These are phyloP conservation scores for Warburgia ugandensis DNA, from an alignment of 164 flowering plant genomes.

Conservation along the genomic window DNA sequence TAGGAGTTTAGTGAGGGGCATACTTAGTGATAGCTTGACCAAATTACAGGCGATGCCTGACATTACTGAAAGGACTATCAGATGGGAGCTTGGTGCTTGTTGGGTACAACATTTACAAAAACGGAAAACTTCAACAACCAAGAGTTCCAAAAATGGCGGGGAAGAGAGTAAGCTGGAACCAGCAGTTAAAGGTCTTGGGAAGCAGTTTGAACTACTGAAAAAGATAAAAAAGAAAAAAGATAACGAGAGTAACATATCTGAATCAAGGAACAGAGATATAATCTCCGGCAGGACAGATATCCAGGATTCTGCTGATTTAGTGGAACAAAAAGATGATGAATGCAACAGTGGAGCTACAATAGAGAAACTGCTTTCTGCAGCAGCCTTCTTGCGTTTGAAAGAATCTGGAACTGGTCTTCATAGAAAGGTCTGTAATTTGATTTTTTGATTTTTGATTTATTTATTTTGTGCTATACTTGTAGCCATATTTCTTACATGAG, in stretches of 20 bases:
- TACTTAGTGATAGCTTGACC: constrained; percentile 50
- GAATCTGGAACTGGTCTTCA: constrained; percentile 78
- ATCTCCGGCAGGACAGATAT: constrained; percentile 3
- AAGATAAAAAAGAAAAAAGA: constrained; percentile 48
- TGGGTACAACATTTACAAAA: constrained; percentile 89
- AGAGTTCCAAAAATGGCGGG: constrained; percentile 17
- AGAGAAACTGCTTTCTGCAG: constrained; percentile 50
- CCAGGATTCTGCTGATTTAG: constrained; percentile 14
- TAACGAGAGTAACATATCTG: constrained; percentile 15
- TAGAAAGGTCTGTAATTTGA: constrained; percentile 47
- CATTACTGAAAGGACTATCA: constrained; percentile 29
- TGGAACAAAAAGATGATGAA: constrained; percentile 23
- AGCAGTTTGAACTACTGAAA: constrained; percentile 68
- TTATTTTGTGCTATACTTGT: too few species aligned
- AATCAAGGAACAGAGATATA: constrained; percentile 20
- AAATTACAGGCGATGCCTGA: constrained; percentile 32
- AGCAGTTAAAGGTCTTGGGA: constrained; percentile 78
- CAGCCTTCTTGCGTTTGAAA: constrained; percentile 60
- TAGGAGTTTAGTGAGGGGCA: constrained; percentile 30
- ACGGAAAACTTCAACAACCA: constrained; percentile 37
- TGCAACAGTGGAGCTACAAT: constrained; percentile 28
- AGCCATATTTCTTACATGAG: too few species aligned
- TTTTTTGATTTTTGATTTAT: background rate
- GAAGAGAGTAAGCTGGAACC: constrained; percentile 29
- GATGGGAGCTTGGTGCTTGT: constrained; percentile 94